Conservation (phyloP, 2,329 filamentous ascomycete species). For the Diaporthe aspalathi region DNA sequence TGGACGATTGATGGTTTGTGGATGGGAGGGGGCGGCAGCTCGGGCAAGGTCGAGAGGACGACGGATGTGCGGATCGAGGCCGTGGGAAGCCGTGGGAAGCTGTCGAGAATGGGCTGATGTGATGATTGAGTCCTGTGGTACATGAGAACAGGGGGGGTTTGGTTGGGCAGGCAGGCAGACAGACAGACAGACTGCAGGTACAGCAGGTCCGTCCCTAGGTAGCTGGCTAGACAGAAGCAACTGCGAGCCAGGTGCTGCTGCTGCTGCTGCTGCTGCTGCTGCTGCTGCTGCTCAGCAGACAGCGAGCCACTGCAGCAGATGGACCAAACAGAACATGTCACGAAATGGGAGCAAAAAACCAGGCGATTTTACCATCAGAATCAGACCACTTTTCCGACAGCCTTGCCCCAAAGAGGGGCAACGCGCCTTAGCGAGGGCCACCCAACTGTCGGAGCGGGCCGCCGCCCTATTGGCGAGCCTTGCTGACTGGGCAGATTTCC, state of each 20-base stretch:
- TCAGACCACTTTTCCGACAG: constrained; percentile 35
- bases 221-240: too few relatives aligned
- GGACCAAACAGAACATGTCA: constrained; percentile 26
- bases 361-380: constrained; percentile 33
- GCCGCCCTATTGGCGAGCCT: constrained; percentile 30
- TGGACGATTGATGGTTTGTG: constrained; percentile 5
- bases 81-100: not conserved
- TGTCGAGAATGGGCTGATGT: constrained; percentile 28
- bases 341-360: constrained; percentile 25
- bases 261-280: not conserved
- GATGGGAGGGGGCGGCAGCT: constrained; percentile 12
- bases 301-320: too few relatives aligned
- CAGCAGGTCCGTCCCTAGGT: too few relatives aligned
- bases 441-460: constrained; percentile 22
- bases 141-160: not conserved
- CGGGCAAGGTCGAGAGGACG: constrained; percentile 1
- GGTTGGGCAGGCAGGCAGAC: not conserved
- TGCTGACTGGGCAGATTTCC: not conserved
- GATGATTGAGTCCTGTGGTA: constrained; percentile 17
- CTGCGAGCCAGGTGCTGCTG: too few relatives aligned
- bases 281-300: not conserved
- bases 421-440: constrained; percentile 24
- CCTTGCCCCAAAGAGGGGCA: constrained; percentile 33
- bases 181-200: too few relatives aligned
- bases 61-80: not conserved